A percentile compares a stretch with the other conserved stretches of the same genome.
Conservation (phyloP, 116 monocot species). For the Papilionanthe hybrid region DNA sequence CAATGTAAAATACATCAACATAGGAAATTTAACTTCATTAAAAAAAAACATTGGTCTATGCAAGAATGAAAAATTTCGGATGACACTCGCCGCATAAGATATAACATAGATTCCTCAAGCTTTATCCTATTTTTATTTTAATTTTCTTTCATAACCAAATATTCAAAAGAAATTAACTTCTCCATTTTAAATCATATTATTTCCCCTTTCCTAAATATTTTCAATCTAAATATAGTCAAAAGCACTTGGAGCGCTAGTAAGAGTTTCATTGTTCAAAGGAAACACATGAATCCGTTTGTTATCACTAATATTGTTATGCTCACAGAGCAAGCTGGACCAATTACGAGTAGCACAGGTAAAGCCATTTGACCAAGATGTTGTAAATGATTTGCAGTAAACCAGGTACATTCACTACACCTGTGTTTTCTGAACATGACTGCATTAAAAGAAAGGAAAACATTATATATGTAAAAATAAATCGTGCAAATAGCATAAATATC, state of each 20-base stretch:
- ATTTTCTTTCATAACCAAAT: background rate
- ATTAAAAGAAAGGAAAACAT: background rate
- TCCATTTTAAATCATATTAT: background rate
- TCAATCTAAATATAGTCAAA: background rate
- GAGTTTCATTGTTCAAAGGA: background rate
- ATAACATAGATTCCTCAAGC: background rate
- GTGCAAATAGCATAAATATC: background rate
- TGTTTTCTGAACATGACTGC: background rate
- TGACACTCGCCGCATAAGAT: background rate
- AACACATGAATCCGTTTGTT: background rate
- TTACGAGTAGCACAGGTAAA: background rate
- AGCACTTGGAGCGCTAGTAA: background rate
- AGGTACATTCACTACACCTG: background rate
- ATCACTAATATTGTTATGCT: background rate
- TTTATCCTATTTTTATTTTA: background rate
- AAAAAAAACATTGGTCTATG: background rate
- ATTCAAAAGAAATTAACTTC: background rate
- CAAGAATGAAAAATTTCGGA: background rate
- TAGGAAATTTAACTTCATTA: background rate
- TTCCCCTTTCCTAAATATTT: background rate
- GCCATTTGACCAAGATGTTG: background rate
- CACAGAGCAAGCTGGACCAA: background rate
- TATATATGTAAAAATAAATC: background rate
- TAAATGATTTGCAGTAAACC: background rate
- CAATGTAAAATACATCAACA: background rate